Conservation (phyloP, 306 rosid genomes). For the Quercus dentata region DNA sequence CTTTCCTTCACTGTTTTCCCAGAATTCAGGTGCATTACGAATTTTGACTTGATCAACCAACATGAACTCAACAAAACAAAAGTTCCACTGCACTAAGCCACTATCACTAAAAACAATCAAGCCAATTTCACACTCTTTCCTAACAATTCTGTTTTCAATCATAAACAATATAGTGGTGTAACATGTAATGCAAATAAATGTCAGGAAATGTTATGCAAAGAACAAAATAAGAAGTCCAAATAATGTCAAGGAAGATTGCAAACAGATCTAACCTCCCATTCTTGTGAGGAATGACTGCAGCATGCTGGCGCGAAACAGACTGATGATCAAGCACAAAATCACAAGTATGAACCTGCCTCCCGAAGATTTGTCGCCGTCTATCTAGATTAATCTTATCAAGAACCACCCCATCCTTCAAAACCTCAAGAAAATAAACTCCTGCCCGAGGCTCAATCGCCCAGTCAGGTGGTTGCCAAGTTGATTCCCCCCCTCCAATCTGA, state of each 20-base stretch:
- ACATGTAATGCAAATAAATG: neutral
- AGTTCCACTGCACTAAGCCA: neutral
- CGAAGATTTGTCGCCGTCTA: slow-evolving; percentile 66
- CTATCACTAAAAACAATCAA: neutral
- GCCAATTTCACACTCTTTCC: neutral
- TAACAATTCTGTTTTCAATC: neutral
- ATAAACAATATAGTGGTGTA: neutral
- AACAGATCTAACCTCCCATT: slow-evolving; percentile 74
- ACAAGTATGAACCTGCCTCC: slow-evolving; percentile 81
- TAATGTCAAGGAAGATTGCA: slow-evolving; percentile 12
- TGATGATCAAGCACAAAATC: slow-evolving; percentile 95
- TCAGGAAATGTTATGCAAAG: neutral
- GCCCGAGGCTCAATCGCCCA: slow-evolving; percentile 95
- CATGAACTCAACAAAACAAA: neutral
- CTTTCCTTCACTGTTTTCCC: neutral
- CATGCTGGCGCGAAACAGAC: slow-evolving; percentile 98
- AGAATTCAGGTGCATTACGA: neutral
- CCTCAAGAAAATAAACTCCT: slow-evolving; percentile 80
- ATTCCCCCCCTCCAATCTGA: slow-evolving; percentile 86
- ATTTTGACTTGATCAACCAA: neutral
- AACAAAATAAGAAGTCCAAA: slow-evolving; percentile 2
- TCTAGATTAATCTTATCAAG: slow-evolving; percentile 71
- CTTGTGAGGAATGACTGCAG: slow-evolving; percentile 92
- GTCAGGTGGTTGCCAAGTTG: slow-evolving; percentile 94
- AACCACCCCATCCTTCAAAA: slow-evolving; percentile 83